Base-by-base conservation (phyloP, 805 yeast genomes). In the Cyberlindnera sargentensis region DNA sequence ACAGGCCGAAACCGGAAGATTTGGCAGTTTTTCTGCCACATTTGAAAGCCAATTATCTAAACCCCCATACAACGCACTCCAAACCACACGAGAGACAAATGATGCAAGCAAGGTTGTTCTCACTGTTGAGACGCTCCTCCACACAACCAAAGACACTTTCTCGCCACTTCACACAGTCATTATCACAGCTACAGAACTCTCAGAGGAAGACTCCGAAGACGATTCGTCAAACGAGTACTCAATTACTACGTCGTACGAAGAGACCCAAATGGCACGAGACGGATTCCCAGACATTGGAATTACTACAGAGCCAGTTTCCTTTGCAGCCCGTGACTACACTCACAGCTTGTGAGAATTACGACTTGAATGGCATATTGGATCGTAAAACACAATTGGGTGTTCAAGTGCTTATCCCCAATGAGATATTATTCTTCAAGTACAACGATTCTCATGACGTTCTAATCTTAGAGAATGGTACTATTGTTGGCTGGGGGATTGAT, bases 401-500 rank as follows among this genome's bases (percentile, higher is more conserved):
- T 52, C 63, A 64, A 11, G 52, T 59, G 1, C 57, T 82, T n/a
- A 71, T 82, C 2, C 82, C 84, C 1, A 79, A 78, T 33, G 93
- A 85, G 57, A 86, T 85, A 10, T 68, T 84, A 0, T 75, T 76
- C 45, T 73, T 80, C 42, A 67, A 66, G 29, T 68, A 61, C 41
- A 62, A 66, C 5, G 57, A 57, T n/a, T 50, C 61, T 9, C 63
- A 66, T 8, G 90, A 86, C 51, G 67, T 88, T 3, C 72, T 89
- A 65, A 68, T 89, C 1, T 65, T 90, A 36, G 73, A 80, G 4
- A 81, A 82, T 51, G 97, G 96, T 3, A 77, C 95, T 0, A 65
- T 89, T 9, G 87, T 86, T 10, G 84, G 87, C 0, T 89, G 96
- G 95, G 88, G 88, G 7, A 64, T 86, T 51, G 64, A 68, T 15